A percentile compares a stretch with the other conserved stretches of the same genome.
Evolutionary conservation across 2,329 filamentous ascomycete genomes (phyloP).

Genomic region (Mycosphaerelloides madeirae): DNA sequence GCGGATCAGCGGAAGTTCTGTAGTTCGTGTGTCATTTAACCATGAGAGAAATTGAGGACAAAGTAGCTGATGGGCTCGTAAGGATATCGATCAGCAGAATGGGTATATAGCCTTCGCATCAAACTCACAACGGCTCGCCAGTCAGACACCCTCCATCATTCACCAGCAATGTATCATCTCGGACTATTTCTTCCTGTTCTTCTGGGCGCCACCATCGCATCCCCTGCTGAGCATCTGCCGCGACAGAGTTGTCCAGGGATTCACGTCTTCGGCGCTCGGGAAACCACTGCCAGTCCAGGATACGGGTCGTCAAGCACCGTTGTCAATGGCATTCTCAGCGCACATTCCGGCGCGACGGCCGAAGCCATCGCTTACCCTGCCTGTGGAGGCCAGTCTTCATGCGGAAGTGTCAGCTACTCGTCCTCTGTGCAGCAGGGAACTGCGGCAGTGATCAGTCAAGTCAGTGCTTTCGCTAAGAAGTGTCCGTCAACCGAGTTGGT

Average conservation of each 20-base stretch:
- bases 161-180: no score
- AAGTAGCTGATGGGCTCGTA: no score
- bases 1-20: no score
- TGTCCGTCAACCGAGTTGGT: slow-evolving; percentile 26
- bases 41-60: no score
- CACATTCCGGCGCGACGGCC: slow-evolving; percentile 37
- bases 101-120: no score
- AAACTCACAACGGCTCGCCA: no score
- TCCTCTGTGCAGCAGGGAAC: slow-evolving; percentile 53
- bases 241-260: slow-evolving; percentile 36
- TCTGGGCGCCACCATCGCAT: no score
- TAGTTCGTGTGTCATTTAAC: no score
- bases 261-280: slow-evolving; percentile 43
- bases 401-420: slow-evolving; percentile 48
- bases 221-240: background rate
- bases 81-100: no score
- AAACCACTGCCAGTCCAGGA: slow-evolving; percentile 39
- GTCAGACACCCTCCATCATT: no score
- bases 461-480: slow-evolving; percentile 20
- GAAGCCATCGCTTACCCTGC: slow-evolving; percentile 50
- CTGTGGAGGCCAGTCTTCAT: slow-evolving; percentile 46
- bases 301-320: slow-evolving; percentile 39
- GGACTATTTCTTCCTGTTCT: no score
- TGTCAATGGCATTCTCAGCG: slow-evolving; percentile 38
- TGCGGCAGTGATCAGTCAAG: slow-evolving; percentile 35